Evolutionary conservation across 2,329 filamentous ascomycete genomes (phyloP).

Genomic region (Sclerotinia spermophila): DNA sequence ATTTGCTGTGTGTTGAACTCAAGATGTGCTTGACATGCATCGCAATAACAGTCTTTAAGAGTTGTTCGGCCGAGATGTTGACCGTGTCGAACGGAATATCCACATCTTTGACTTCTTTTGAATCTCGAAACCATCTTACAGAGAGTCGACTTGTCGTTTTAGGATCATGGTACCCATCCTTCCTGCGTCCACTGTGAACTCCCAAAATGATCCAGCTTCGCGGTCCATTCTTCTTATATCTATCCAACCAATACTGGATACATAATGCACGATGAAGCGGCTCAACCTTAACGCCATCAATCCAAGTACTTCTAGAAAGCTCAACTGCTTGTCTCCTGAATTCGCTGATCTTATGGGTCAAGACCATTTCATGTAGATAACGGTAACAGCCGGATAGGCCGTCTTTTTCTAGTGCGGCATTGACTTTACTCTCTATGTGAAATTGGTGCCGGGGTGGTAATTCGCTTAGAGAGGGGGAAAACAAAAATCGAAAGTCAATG

Average conservation of each 20-base stretch:
- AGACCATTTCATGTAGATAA: constrained; percentile 78
- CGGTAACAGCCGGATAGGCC: constrained; percentile 79
- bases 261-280: constrained; percentile 76
- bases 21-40: constrained; percentile 72
- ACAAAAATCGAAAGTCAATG: constrained; percentile 84
- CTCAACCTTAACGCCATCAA: constrained; percentile 72
- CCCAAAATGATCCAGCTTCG: constrained; percentile 94
- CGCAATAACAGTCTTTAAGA: constrained; percentile 72
- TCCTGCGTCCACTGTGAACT: constrained; percentile 61
- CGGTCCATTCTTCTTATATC: constrained; percentile 51
- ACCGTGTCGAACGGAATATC: constrained; percentile 64
- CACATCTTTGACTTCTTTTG: constrained; percentile 67
- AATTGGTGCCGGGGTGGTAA: constrained; percentile 61
- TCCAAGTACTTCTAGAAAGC: constrained; percentile 70
- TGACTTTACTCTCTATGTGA: constrained; percentile 67
- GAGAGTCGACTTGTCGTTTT: constrained; percentile 53
- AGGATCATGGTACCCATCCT: constrained; percentile 41
- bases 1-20: constrained; percentile 57
- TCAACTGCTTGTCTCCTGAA: constrained; percentile 72
- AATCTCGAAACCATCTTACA: constrained; percentile 80
- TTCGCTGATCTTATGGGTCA: constrained; percentile 87
- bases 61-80: constrained; percentile 66
- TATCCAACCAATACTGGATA: constrained; percentile 84
- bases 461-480: constrained; percentile 61
- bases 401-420: constrained; percentile 64